Evolutionary conservation across 2,329 filamentous ascomycete genomes (phyloP).

Genomic region (Apiospora saccharicola): DNA sequence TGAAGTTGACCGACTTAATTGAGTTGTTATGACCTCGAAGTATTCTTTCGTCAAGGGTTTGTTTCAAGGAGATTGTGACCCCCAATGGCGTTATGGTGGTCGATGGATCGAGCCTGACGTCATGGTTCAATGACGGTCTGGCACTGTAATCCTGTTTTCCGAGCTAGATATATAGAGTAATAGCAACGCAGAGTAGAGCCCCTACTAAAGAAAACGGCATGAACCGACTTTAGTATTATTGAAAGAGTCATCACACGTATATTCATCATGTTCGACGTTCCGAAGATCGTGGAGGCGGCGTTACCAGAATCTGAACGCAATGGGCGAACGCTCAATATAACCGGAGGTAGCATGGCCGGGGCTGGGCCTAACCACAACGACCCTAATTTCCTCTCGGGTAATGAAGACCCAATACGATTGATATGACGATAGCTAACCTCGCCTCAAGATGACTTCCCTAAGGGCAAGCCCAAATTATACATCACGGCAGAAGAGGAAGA

Average conservation of each 20-base stretch:
- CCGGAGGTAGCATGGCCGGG: slow-evolving; percentile 38
- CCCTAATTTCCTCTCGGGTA: slow-evolving; percentile 48
- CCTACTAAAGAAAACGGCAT: not conserved
- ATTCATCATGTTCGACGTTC: slow-evolving; percentile 39
- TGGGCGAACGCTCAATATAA: slow-evolving; percentile 33
- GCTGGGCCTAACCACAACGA: slow-evolving; percentile 48
- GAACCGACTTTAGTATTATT: too few relatives aligned
- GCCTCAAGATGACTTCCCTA: slow-evolving; percentile 44
- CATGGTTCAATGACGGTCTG: not conserved
- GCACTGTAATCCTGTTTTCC: not conserved
- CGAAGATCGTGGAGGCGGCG: slow-evolving; percentile 39
- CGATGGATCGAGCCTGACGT: slow-evolving; percentile 3
- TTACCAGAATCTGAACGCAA: slow-evolving; percentile 34
- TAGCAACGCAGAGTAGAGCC: not conserved
- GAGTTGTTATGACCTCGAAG: not conserved
- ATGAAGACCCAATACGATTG: too few relatives aligned
- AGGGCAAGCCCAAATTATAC: slow-evolving; percentile 48
- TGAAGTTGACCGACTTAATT: not conserved
- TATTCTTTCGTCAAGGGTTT: not conserved
- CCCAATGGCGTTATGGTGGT: not conserved
- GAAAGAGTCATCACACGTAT: too few relatives aligned
- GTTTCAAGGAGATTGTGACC: slow-evolving; percentile 2
- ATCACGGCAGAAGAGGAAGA: slow-evolving; percentile 51
- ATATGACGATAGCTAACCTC: too few relatives aligned
- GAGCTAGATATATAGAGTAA: slow-evolving; percentile 8